Evolutionary conservation across 441 rosid species (phyloP), one percentile per base, ranked within the genome.

Genomic region (Gossypium davidsonii): DNA sequence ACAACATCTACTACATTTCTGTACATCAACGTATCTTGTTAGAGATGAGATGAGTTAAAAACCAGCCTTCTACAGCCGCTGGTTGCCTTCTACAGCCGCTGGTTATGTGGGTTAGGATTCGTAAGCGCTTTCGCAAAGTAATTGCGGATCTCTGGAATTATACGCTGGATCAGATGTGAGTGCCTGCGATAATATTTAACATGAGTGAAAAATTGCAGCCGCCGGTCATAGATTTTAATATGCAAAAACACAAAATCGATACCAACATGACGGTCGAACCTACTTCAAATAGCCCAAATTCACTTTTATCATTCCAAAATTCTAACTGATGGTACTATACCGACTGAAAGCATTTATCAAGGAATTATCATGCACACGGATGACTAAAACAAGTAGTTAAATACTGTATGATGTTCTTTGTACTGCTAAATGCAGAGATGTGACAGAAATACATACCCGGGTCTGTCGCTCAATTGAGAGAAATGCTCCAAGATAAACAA

Each of bases 401-500:
- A 15, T 26, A 17, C 44, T 8, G 7, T 9, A 15, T 15, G 39
- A 48, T 23, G 21, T 25, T 66, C 11, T 1, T 49, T 31, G 53
- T 17, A 46, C 4, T 3, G 49, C 26, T 8, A 42, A 71, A 59
- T 49, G 23, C 51, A 73, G 7, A 53, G 21, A 31, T 34, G 48
- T 53, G 12, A 28, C 11, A 66, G 51, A 34, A 72, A 20, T 11
- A 77, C 78, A 58, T 86, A 94, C 99, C 98, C 88, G 57, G 93
- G 87, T 81, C 78, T 92, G n/a, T 87, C 74, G 79, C 87, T 90
- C 85, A 93, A 80, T 79, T 89, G 89, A 77, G 90, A 93, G 56
- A 87, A 95, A 78, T 92, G 91, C 90, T 91, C 98, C 89, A 93
- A 78, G 76, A 95, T 89, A 78, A 89, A 95, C 86, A 93, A 77